Base-by-base conservation (phyloP, 2,329 filamentous ascomycete species). In the Amauroascus niger region DNA sequence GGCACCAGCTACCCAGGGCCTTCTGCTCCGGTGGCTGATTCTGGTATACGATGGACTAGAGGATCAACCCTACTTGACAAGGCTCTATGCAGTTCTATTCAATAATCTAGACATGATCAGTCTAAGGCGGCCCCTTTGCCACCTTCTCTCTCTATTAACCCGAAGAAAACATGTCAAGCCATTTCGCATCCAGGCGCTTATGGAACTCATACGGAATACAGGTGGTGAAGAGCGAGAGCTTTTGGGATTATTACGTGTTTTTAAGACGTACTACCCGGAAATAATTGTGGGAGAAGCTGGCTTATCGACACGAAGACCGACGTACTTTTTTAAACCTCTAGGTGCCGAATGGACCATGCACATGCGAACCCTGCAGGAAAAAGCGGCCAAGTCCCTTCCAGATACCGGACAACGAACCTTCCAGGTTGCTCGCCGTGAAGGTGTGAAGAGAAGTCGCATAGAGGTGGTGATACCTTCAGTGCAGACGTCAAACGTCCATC, bases 251-350 rank as follows among this genome's bases (percentile, higher is more conserved):
- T 73, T 94, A 48, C 80, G 85, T 53, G 81, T 91, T n/a, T 94
- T 84, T 72, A 93, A 93, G 65, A 88, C 91, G 65, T 94, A 91
- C 68, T 94, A 91, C 63, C 88, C 88, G 0, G 88, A 95, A 65
- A 87, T 94, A 52, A 87, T 94, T 55, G 79, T 91, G 13, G 86
- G 84, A 20, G 84, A 85, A 58, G 74, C 79, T 3, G 78, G 81
- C 28, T 74, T 62, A 18, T 58, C 64, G 35, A 65, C 63, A 20
- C 62, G 64, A 57, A 62, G 53, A 44, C 56, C 64, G 64, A 69
- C 60, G 53, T 67, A 63, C 57, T 69, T 61, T 47, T 67, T 64
- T 58, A 66, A 84, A 76, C 84, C 87, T 63, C 86, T 86, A n/a
- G 84, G 91, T 64, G 73, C 74, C 2, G 79, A 86, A 69, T 95